Conservation (phyloP, 306 rosid genomes). For the Comarum palustre region DNA sequence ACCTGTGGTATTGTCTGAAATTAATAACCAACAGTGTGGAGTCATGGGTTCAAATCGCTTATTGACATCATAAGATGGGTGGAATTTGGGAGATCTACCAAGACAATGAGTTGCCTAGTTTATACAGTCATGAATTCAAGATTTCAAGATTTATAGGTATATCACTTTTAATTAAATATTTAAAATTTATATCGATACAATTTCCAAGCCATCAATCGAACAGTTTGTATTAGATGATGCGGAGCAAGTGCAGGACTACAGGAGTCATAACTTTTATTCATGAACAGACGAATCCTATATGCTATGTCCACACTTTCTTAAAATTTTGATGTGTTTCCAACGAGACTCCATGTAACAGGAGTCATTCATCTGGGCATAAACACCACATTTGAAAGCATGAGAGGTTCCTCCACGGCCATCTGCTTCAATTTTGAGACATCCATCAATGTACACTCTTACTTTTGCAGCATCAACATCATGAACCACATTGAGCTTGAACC, state of each 20-base stretch:
- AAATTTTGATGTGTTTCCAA: conserved; percentile 22
- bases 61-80: no score
- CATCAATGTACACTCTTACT: conserved; percentile 40
- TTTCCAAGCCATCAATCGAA: no score
- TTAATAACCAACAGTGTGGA: no score
- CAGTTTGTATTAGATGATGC: no score
- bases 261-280: not conserved
- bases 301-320: not conserved
- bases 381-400: conserved; percentile 28
- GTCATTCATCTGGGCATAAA: conserved; percentile 20
- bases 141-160: conserved; percentile 49
- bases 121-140: conserved; percentile 48
- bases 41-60: no score
- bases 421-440: conserved; percentile 14
- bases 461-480: conserved; percentile 41
- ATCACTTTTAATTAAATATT: conserved; percentile 2
- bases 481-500: conserved; percentile 45
- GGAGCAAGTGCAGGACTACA: no score
- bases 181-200: no score
- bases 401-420: conserved; percentile 33
- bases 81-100: not conserved
- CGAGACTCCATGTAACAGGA: conserved; percentile 26
- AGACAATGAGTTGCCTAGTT: conserved; percentile 50
- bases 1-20: not conserved
- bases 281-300: not conserved